phyloP scores from a whole-genome alignment of 352 stramenopile genomes.

The Phytophthora tentaculata region DNA sequence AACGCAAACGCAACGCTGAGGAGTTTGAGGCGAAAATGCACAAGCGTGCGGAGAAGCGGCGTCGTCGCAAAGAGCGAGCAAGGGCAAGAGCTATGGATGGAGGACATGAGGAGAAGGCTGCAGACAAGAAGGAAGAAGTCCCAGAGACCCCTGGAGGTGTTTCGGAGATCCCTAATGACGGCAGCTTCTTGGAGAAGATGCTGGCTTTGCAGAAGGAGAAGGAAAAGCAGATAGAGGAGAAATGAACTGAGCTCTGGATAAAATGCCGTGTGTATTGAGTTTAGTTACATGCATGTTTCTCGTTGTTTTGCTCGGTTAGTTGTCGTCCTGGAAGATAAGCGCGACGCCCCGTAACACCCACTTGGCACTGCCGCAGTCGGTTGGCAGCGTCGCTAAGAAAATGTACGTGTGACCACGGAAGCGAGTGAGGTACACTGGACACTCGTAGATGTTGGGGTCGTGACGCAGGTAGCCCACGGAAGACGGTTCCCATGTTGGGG shows the following conservation, averaged over 20 bases:
- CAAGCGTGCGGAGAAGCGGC: slow-evolving; percentile 82
- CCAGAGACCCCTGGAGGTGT: slow-evolving; percentile 74
- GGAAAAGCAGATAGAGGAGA: slow-evolving; percentile 14
- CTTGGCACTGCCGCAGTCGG: slow-evolving; percentile 90
- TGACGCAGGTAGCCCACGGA: slow-evolving; percentile 96
- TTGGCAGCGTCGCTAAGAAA: slow-evolving; percentile 96
- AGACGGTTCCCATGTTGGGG: slow-evolving; percentile 93
- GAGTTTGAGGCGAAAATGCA: slow-evolving; percentile 73
- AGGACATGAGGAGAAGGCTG: slow-evolving; percentile 28
- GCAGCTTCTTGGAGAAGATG: slow-evolving; percentile 81
- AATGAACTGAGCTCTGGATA: slow-evolving; percentile 17
- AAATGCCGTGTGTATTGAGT: slow-evolving; percentile 5
- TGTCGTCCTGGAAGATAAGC: slow-evolving; percentile 96
- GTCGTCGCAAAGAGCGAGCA: slow-evolving; percentile 73
- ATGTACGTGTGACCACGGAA: slow-evolving; percentile 97
- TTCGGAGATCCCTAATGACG: slow-evolving; percentile 81
- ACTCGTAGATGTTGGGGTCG: slow-evolving; percentile 94
- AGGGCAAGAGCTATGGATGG: slow-evolving; percentile 54
- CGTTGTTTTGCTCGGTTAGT: slow-evolving; percentile 75
- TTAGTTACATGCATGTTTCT: slow-evolving; percentile 18
- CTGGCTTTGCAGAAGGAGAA: slow-evolving; percentile 66
- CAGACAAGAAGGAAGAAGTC: slow-evolving; percentile 30
- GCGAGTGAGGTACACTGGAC: slow-evolving; percentile 97
- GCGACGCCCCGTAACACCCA: slow-evolving; percentile 95
- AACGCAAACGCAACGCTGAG: slow-evolving; percentile 65